Evolutionary conservation across 73 alveolate genomes (phyloP).

Genomic region (Durusdinium trenchii): DNA sequence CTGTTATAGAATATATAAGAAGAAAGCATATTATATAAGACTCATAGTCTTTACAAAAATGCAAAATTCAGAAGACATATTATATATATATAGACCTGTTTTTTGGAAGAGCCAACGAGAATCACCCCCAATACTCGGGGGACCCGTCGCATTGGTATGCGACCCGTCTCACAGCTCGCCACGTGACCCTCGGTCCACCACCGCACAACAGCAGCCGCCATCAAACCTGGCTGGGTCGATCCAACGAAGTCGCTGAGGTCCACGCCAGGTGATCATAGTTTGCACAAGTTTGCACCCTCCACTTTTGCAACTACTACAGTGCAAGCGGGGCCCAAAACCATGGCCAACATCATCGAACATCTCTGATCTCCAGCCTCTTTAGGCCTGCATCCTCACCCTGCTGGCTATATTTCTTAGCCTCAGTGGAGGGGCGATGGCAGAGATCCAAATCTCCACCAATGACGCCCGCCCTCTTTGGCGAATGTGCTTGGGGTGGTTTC

Average conservation of each 20-base stretch:
- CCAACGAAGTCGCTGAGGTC: neutral
- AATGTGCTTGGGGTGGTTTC: no score
- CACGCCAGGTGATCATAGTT: neutral
- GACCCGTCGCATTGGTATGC: no score
- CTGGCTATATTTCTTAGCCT: conserved; percentile 86
- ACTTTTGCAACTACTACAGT: no score
- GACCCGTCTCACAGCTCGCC: neutral
- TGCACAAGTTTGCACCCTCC: neutral
- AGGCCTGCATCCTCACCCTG: conserved; percentile 60
- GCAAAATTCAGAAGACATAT: neutral
- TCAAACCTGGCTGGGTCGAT: conserved; percentile 13
- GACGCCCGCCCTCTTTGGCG: no score
- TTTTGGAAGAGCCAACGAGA: no score
- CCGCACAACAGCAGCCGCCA: conserved; percentile 93
- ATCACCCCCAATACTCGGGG: no score
- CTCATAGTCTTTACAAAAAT: no score
- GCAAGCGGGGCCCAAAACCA: no score
- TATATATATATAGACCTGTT: neutral
- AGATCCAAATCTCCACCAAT: no score
- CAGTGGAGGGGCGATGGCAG: neutral
- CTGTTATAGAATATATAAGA: no score
- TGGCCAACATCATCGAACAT: no score
- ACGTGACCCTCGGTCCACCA: conserved; percentile 67
- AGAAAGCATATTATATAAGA: no score
- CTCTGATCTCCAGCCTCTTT: conserved; percentile 30